These are phyloP conservation scores for Naganishia liquefaciens DNA, from an alignment of 1,284 basidiomycete genomes.

Conservation along the genomic window DNA sequence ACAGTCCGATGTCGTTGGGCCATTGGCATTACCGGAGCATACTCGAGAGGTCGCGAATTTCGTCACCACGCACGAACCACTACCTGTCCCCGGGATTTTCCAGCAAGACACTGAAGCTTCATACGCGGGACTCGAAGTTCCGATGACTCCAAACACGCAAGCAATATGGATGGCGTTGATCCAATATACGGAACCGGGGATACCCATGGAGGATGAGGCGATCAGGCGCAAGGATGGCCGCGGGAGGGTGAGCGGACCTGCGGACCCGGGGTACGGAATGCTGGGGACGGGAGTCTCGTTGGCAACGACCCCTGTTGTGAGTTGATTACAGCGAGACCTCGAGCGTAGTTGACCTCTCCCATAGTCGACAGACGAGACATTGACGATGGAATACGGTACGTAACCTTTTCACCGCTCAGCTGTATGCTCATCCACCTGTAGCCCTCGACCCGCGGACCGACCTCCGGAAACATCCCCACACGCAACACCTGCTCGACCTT, in stretches of 20 bases:
- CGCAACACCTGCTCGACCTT: conserved; percentile 22
- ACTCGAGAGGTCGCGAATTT: too few species aligned
- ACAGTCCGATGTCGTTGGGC: too few species aligned
- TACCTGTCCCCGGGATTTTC: too few species aligned
- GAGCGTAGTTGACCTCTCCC: neutral
- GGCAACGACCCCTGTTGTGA: conserved; percentile 2
- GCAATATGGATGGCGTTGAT: conserved; percentile 29
- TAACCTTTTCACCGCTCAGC: neutral
- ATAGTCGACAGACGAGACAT: neutral
- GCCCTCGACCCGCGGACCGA: conserved; percentile 23
- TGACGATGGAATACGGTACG: conserved; percentile 27
- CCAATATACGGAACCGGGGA: conserved; percentile 18
- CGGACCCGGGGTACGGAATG: neutral
- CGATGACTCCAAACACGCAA: conserved; percentile 18
- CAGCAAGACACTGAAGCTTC: conserved; percentile 1
- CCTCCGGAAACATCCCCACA: conserved; percentile 26
- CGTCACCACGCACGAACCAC: too few species aligned
- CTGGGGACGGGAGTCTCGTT: neutral
- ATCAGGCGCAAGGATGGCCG: neutral
- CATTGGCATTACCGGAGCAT: too few species aligned
- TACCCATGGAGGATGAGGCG: neutral
- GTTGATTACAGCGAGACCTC: neutral
- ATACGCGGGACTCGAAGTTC: conserved; percentile 1
- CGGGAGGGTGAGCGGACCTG: neutral
- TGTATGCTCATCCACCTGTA: neutral